Base-by-base conservation (phyloP, 192 early-diverging fungal genomes). In the Piromyces finnis region DNA sequence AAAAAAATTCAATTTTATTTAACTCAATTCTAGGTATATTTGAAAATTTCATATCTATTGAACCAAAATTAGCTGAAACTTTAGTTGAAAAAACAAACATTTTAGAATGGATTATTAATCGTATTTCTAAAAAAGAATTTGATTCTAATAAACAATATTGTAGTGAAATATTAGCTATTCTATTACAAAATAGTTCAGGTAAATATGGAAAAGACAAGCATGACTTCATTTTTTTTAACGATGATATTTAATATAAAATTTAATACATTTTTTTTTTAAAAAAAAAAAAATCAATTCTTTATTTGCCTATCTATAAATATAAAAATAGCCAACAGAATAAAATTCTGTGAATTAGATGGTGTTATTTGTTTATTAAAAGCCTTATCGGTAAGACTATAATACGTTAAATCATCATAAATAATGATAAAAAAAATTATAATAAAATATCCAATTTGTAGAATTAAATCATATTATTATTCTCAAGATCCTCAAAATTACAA, bases 121-220 rank as follows among this genome's bases (percentile, higher is more conserved):
- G 94, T 4, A 84, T 97, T 29, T 85, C 84, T 16, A 78, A 82
- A 77, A 92, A 88, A 79, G 82, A 79, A 28, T 92, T 93, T 81
- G 95, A 95, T 81, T 92, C 95, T 5, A 95, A 95, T 86, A 88
- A 89, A 78, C 94, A 94, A 83, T 97, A 96, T 81, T 91, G 93
- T 29, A 91, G 92, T 51, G 97, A 99, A 79, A 83, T 97, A 15
- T 79, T 94, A 17, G 89, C 96, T 6, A 95, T 97, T 41, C 86
- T 99, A 29, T 84, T 97, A 68, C 95, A 95, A 84, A 87, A 86
- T 77, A 85, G 83, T 28, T 77, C 81, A 86, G 82, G 80, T 81
- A 29, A 6, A 32, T 32, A 32, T 9, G 30, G n/a, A n/a, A n/a
- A n/a, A n/a, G n/a, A n/a, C n/a, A n/a, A n/a, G n/a, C n/a, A n/a